These are phyloP conservation scores for Meyerozyma smithsonii DNA, from an alignment of 1,139 yeast species.

Conservation along the genomic window DNA sequence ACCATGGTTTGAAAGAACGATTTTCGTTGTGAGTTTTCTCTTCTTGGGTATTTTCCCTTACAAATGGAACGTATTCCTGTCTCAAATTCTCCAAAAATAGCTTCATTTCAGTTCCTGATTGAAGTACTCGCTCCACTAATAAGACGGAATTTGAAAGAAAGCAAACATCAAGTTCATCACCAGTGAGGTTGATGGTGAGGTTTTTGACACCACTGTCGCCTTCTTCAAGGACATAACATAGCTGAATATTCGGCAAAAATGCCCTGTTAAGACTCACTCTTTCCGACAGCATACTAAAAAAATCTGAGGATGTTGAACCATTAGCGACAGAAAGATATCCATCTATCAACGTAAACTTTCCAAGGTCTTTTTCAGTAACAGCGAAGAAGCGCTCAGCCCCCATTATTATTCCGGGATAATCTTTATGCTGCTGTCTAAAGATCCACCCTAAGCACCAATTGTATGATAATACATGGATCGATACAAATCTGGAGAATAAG, in stretches of 20 bases:
- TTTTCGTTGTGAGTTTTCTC: conserved; percentile 10
- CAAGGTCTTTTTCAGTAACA: conserved; percentile 54
- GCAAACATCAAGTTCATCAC: conserved; percentile 65
- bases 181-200: conserved; percentile 46
- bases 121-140: conserved; percentile 41
- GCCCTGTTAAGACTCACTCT: conserved; percentile 52
- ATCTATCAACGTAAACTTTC: conserved; percentile 60
- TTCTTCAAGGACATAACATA: conserved; percentile 44
- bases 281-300: conserved; percentile 46
- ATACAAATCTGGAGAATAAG: conserved; percentile 27
- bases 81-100: conserved; percentile 23
- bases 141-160: conserved; percentile 50
- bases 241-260: conserved; percentile 62
- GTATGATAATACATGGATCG: conserved; percentile 58
- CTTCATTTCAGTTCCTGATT: conserved; percentile 43
- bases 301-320: conserved; percentile 49
- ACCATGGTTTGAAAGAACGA: conserved; percentile 24
- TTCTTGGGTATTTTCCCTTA: conserved; percentile 1
- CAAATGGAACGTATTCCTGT: neutral
- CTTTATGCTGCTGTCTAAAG: conserved; percentile 40
- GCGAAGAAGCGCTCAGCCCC: conserved; percentile 74
- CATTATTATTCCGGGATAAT: conserved; percentile 62
- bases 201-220: conserved; percentile 22
- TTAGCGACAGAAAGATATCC: conserved; percentile 65
- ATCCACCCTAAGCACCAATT: conserved; percentile 77